phyloP scores from a whole-genome alignment of 2,329 filamentous ascomycete genomes.

The Pestalotiopsis sp. region DNA sequence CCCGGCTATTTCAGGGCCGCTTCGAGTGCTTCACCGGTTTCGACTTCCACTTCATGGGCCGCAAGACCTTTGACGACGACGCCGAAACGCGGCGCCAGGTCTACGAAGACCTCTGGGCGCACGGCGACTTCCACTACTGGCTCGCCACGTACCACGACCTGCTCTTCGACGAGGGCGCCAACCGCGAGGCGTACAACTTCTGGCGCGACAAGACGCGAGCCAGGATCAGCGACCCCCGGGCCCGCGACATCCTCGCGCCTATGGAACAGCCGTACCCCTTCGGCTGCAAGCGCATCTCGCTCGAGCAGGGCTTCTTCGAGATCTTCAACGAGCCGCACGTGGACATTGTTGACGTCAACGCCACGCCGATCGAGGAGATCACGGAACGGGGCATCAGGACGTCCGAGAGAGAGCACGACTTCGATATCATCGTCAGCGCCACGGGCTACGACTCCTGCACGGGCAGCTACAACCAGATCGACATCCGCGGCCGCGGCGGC shows the following conservation, averaged over 20 bases:
- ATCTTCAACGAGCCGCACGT: slow-evolving; percentile 32
- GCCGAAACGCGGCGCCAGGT: slow-evolving; percentile 48
- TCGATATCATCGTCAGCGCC: slow-evolving; percentile 34
- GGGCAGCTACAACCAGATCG: slow-evolving; percentile 38
- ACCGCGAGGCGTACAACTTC: slow-evolving; percentile 52
- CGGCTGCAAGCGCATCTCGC: slow-evolving; percentile 46
- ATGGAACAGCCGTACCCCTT: slow-evolving; percentile 51
- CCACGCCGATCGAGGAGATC: slow-evolving; percentile 18
- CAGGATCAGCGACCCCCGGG: slow-evolving; percentile 47
- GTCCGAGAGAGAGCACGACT: slow-evolving; percentile 15
- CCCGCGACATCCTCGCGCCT: slow-evolving; percentile 52
- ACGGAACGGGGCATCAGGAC: slow-evolving; percentile 22
- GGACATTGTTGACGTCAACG: slow-evolving; percentile 27
- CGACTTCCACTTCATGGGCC: slow-evolving; percentile 54
- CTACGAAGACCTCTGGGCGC: slow-evolving; percentile 47
- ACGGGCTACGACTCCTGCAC: slow-evolving; percentile 44
- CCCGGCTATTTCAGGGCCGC: slow-evolving; percentile 51
- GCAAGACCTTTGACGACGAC: slow-evolving; percentile 54
- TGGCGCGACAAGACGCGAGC: slow-evolving; percentile 50
- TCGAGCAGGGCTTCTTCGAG: slow-evolving; percentile 30
- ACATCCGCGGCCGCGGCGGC: slow-evolving; percentile 33
- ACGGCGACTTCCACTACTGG: slow-evolving; percentile 57
- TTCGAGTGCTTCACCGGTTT: slow-evolving; percentile 60
- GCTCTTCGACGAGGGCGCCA: slow-evolving; percentile 43
- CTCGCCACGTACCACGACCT: slow-evolving; percentile 54